Conservation (phyloP, 176 grass and related monocot genomes). For the Oryza brachyantha region DNA sequence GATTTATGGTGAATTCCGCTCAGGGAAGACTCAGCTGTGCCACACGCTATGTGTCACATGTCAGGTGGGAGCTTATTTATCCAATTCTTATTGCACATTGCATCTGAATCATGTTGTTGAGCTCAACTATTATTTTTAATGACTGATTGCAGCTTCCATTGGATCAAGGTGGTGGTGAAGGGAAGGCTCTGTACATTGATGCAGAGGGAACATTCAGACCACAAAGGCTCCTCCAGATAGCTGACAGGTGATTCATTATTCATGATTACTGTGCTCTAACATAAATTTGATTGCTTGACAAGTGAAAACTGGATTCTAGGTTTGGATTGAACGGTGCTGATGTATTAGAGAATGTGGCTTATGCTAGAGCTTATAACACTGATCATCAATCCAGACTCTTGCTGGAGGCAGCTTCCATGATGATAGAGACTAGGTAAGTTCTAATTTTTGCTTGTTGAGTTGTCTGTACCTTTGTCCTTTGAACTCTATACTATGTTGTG, state of each 20-base stretch:
- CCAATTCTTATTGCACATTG: neutral
- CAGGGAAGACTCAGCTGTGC: conserved; percentile 86
- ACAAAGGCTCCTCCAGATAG: conserved; percentile 90
- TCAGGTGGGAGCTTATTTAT: conserved; percentile 50
- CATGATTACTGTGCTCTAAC: neutral
- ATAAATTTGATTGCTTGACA: conserved; percentile 17
- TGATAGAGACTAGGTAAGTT: conserved; percentile 91
- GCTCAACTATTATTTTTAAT: neutral
- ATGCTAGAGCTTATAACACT: conserved; percentile 92
- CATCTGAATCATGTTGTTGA: conserved; percentile 3
- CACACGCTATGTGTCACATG: conserved; percentile 97
- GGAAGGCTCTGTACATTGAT: conserved; percentile 94
- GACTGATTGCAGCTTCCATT: conserved; percentile 71
- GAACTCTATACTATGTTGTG: neutral
- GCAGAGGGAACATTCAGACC: conserved; percentile 95
- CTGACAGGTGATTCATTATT: conserved; percentile 61
- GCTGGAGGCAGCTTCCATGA: conserved; percentile 96
- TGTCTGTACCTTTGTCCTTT: neutral
- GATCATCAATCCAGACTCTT: conserved; percentile 94
- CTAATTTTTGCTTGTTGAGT: conserved; percentile 5
- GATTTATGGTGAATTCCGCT: conserved; percentile 95
- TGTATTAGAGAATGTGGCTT: conserved; percentile 95
- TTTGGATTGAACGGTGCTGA: conserved; percentile 91
- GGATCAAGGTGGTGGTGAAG: conserved; percentile 98
- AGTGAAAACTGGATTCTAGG: conserved; percentile 37